Conservation (phyloP, 805 yeast species). For the Maudiozyma bulderi region DNA sequence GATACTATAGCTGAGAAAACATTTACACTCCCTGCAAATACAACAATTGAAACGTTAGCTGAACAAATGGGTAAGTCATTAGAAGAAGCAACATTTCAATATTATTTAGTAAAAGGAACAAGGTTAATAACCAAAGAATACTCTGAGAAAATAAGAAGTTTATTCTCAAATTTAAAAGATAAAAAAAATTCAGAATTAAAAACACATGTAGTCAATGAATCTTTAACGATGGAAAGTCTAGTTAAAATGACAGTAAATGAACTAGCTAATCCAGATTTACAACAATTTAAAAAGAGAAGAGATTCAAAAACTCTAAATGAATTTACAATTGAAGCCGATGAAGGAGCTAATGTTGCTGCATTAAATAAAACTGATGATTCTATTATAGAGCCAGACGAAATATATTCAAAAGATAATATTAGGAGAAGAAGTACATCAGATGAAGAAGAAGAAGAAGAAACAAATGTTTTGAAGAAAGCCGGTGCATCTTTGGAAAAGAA, state of each 20-base stretch:
- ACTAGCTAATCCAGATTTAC: slow-evolving; percentile 66
- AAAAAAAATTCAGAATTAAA: slow-evolving; percentile 49
- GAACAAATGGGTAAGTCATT: slow-evolving; percentile 39
- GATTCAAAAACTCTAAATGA: slow-evolving; percentile 59
- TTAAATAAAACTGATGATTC: slow-evolving; percentile 85
- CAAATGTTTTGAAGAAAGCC: neutral
- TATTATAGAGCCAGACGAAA: slow-evolving; percentile 24
- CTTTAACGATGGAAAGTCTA: slow-evolving; percentile 46
- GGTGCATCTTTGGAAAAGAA: neutral
- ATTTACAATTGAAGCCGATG: slow-evolving; percentile 52
- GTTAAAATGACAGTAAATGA: slow-evolving; percentile 64
- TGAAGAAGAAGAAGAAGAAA: neutral
- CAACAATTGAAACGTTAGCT: slow-evolving; percentile 29
- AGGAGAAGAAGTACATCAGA: slow-evolving; percentile 1
- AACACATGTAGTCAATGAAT: slow-evolving; percentile 44
- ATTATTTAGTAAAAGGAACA: slow-evolving; percentile 26
- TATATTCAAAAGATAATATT: slow-evolving; percentile 22
- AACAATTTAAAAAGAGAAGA: slow-evolving; percentile 59
- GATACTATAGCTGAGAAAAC: slow-evolving; percentile 12
- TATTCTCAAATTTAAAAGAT: slow-evolving; percentile 50
- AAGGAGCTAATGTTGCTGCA: slow-evolving; percentile 57
- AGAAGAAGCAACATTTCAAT: slow-evolving; percentile 40
- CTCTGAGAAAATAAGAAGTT: slow-evolving; percentile 58
- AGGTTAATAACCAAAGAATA: slow-evolving; percentile 31
- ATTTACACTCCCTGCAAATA: slow-evolving; percentile 24